Evolutionary conservation across 2,329 filamentous ascomycete species (phyloP), one percentile per base, ranked within the genome.

Genomic region (Orbilia oligospora): DNA sequence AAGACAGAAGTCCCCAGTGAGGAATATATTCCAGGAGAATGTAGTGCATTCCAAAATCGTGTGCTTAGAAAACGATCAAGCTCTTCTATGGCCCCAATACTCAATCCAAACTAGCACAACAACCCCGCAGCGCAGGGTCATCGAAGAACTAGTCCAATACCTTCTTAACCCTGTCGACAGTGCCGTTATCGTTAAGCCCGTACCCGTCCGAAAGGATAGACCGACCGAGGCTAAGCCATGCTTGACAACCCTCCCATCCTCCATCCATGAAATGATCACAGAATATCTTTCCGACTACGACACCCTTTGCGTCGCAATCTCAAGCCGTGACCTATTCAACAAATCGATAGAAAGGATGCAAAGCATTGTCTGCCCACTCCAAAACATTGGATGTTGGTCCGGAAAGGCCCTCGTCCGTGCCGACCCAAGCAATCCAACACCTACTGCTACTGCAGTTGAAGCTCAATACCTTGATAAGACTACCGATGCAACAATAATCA

Each of bases 111-210:
- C 63, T 14, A 58, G 68, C 55, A 69, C 75, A 18, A 78, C 68
- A 22, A 64, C 48, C 36, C 46, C 68, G 5, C 75, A 72, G 68
- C 63, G 75, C 41, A 38, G 75, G 41, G 75, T 72, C 18, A 69
- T 78, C 20, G 75, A 78, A 67, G 75, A 78, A 33, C 27, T 78
- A 12, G 64, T 78, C 20, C 75, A 78, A 55, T 78, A 78, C 27
- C 46, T 78, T 3, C 61, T 78, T 30, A 58, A 64, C 5, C 67
- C 67, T 36, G 49, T 53, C 36, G 75, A 78, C 22, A 78, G 75
- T 30, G 68, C 61, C n/a, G 44, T 72, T 20, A 38, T 78, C 10
- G 68, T 78, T 2, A 41, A 69, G 24, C 53, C 75, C n/a, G 68
- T 78, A 8, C 68, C 67, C 6, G 41, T 71, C 44, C 61, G 70